Conservation (phyloP, 495 filamentous ascomycete genomes). For the Lineolata rhizophorae region DNA sequence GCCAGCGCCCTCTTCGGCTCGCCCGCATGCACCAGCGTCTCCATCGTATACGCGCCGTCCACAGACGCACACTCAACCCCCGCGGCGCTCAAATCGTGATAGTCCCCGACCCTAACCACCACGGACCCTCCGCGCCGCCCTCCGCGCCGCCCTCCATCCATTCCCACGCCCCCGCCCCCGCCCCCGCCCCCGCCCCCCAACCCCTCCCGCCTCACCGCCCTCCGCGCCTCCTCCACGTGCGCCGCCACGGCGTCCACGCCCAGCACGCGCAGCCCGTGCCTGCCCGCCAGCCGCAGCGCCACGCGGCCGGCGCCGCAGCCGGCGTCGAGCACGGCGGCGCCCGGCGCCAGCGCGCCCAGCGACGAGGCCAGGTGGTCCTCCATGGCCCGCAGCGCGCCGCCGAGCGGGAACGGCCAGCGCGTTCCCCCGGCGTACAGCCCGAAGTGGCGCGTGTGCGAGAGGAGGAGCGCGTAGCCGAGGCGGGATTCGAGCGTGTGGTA, state of each 20-base stretch:
- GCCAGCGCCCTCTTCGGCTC: slow-evolving; percentile 24
- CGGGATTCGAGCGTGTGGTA: slow-evolving; percentile 9
- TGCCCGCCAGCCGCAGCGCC: slow-evolving; percentile 7
- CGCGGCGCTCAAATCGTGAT: slow-evolving; percentile 27
- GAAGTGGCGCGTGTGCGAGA: slow-evolving; percentile 8
- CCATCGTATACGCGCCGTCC: slow-evolving; percentile 36
- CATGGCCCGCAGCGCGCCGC: slow-evolving; percentile 4
- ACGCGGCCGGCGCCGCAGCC: slow-evolving; percentile 7
- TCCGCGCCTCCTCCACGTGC: slow-evolving; percentile 23
- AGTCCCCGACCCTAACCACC: slow-evolving; percentile 24
- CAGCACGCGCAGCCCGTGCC: slow-evolving; percentile 15
- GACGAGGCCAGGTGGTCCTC: slow-evolving; percentile 7
- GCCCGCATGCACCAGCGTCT: slow-evolving; percentile 34
- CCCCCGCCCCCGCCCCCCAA: slow-evolving; percentile 21
- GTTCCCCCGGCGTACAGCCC: slow-evolving; percentile 4
- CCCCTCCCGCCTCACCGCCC: slow-evolving; percentile 19
- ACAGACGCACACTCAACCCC: slow-evolving; percentile 13
- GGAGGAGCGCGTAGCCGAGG: slow-evolving; percentile 8
- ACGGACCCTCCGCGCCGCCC: too few species aligned
- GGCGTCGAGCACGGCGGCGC: slow-evolving; percentile 7
- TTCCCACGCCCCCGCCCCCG: slow-evolving; percentile 19
- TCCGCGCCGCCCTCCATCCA: too few species aligned
- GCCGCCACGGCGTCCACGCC: slow-evolving; percentile 30
- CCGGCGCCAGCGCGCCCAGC: slow-evolving; percentile 2
- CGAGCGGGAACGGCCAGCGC: slow-evolving; percentile 6